phyloP scores from a whole-genome alignment of 495 filamentous ascomycete genomes.

The Halenospora varia region DNA sequence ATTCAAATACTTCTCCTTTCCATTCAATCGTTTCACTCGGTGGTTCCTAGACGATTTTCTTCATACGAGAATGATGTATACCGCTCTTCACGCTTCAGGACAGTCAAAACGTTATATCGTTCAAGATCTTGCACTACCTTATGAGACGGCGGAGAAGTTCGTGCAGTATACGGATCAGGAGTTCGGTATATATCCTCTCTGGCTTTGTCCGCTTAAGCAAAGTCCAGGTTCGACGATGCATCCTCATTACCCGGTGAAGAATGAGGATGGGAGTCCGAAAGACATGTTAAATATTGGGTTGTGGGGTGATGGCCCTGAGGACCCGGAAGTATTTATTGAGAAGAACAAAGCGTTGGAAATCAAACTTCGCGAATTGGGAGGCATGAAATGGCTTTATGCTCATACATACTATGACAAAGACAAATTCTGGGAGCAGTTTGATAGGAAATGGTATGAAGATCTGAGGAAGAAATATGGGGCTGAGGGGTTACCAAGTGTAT shows the following conservation, averaged over 20 bases:
- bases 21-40: conserved; percentile 50
- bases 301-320: conserved; percentile 46
- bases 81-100: conserved; percentile 53
- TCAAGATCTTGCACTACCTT: conserved; percentile 55
- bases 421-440: conserved; percentile 54
- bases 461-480: conserved; percentile 50
- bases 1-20: conserved; percentile 52
- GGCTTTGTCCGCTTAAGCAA: conserved; percentile 53
- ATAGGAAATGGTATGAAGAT: conserved; percentile 44
- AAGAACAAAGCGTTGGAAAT: conserved; percentile 63
- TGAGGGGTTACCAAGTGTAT: conserved; percentile 44
- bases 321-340: conserved; percentile 38
- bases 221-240: conserved; percentile 41
- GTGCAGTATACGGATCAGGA: conserved; percentile 46
- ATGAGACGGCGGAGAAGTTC: conserved; percentile 42
- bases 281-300: conserved; percentile 52
- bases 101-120: conserved; percentile 49
- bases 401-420: conserved; percentile 53
- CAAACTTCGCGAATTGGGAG: conserved; percentile 59
- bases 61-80: conserved; percentile 62
- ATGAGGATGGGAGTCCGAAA: conserved; percentile 23
- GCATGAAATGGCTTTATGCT: conserved; percentile 61
- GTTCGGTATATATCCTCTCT: conserved; percentile 53
- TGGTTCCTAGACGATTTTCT: conserved; percentile 60
- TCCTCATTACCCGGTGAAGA: conserved; percentile 34